Conservation (phyloP, 2,329 filamentous ascomycete species). For the Botrytis medusae region DNA sequence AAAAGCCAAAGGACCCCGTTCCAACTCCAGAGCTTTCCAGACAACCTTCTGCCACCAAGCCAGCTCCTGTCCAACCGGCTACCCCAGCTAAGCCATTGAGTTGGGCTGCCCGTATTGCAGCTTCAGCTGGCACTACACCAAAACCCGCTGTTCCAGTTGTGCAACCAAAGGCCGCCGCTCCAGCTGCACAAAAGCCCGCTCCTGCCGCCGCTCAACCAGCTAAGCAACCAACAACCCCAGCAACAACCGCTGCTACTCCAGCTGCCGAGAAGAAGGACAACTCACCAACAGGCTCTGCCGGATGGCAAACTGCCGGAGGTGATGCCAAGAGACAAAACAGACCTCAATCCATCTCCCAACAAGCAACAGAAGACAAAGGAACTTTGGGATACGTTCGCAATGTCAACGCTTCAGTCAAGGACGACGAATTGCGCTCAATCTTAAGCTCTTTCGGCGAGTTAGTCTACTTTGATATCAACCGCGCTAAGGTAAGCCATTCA, state of each 20-base stretch:
- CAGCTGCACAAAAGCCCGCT: slow-evolving; percentile 49
- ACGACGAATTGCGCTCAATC: slow-evolving; percentile 67
- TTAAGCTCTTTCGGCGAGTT: slow-evolving; percentile 72
- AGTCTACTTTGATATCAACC: slow-evolving; percentile 74
- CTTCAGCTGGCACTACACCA: slow-evolving; percentile 52
- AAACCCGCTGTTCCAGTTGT: slow-evolving; percentile 56
- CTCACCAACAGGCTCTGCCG: slow-evolving; percentile 44
- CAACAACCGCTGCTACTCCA: slow-evolving; percentile 51
- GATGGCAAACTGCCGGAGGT: slow-evolving; percentile 84
- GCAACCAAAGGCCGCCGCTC: slow-evolving; percentile 55
- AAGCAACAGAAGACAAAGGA: slow-evolving; percentile 66
- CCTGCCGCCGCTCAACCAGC: slow-evolving; percentile 38
- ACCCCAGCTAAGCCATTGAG: slow-evolving; percentile 61
- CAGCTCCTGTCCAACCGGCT: slow-evolving; percentile 45
- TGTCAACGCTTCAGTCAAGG: slow-evolving; percentile 83
- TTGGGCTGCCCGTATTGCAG: slow-evolving; percentile 71
- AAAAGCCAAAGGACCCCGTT: slow-evolving; percentile 66
- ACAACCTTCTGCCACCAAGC: slow-evolving; percentile 47
- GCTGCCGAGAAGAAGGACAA: slow-evolving; percentile 40
- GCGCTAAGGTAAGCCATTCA: slow-evolving; percentile 67
- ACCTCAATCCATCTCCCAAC: slow-evolving; percentile 61
- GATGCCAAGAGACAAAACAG: slow-evolving; percentile 80
- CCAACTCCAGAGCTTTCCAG: slow-evolving; percentile 48
- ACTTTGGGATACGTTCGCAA: slow-evolving; percentile 93
- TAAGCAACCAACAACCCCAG: slow-evolving; percentile 35